Conservation (phyloP, 2,329 filamentous ascomycete species). For the Diplodia seriata region DNA sequence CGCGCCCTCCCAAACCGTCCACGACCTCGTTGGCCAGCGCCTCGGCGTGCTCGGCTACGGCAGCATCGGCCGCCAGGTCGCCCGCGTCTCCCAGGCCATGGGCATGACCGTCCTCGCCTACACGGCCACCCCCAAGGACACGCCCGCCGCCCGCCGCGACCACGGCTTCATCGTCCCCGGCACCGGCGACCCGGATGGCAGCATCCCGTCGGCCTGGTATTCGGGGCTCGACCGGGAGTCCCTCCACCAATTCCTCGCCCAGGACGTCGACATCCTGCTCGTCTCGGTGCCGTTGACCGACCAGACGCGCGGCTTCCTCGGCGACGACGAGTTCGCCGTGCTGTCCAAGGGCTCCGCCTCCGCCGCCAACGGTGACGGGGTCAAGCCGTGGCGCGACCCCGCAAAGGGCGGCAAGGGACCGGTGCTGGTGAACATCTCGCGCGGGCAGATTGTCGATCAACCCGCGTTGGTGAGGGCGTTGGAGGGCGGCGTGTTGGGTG, state of each 20-base stretch:
- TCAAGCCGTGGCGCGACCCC: neutral
- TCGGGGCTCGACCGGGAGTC: constrained; percentile 60
- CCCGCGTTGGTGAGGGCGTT: constrained; percentile 69
- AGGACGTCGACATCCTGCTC: constrained; percentile 64
- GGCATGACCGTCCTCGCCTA: constrained; percentile 78
- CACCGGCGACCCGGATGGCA: constrained; percentile 66
- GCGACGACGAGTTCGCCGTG: constrained; percentile 60
- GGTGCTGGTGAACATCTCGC: constrained; percentile 74
- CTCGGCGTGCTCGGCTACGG: constrained; percentile 69
- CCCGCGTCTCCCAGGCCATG: constrained; percentile 65
- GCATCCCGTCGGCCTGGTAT: constrained; percentile 63
- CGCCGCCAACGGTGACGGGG: neutral
- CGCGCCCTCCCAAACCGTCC: constrained; percentile 45
- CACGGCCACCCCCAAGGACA: constrained; percentile 72
- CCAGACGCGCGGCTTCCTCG: constrained; percentile 62
- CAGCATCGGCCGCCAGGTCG: constrained; percentile 67
- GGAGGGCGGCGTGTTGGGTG: constrained; percentile 61
- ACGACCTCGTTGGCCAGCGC: constrained; percentile 64
- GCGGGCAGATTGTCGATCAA: constrained; percentile 69
- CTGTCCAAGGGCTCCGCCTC: constrained; percentile 53
- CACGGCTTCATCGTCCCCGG: constrained; percentile 71
- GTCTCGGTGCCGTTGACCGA: constrained; percentile 64
- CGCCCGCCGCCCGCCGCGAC: constrained; percentile 69
- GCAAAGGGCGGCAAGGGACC: constrained; percentile 44
- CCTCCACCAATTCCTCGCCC: constrained; percentile 61